Base-by-base conservation (phyloP, 331 rosid genomes). In the Malus hybrid region DNA sequence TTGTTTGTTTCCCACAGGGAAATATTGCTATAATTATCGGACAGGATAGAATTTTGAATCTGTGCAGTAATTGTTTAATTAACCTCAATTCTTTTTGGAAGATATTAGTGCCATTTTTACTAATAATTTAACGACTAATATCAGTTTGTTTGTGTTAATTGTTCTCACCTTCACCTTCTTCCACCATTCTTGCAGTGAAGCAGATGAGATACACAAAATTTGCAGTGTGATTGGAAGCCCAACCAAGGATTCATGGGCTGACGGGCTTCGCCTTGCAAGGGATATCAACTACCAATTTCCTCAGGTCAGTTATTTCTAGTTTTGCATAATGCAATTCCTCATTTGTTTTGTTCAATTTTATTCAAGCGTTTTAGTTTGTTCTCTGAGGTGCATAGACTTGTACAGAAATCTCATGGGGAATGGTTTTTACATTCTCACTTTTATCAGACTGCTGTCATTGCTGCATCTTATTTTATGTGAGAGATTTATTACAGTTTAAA, bases 211-310 rank as follows among this genome's bases (percentile, higher is more conserved):
- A 71, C 87, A 83, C 85, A 95, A 95, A 88, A 92, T 95, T 69
- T 95, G 99, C 75, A 83, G 91, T 78, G 93, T 95, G 70, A 87
- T 92, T 11, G 97, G 99, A 85, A 92, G 80, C 76, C 99, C 99
- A 74, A 95, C 88, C 22, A 76, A 64, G 71, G 93, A 87, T 67
- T 83, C 93, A 55, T 95, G 99, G 99, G 84, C 91, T 31, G 97
- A 80, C 64, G 99, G 99, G 61, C 88, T 92, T 73, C 82, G 36
- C 77, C 96, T 95, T 75, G 99, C 99, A 33, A 90, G 89, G 83
- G 91, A 92, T 76, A 92, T 95, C 68, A 90, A 89, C 77, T 95
- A 87, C 81, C 96, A 92, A 73, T 95, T 89, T 69, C 97, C 99
- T 20, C 96, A 86, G 93, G 99, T 92, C 32, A 62, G 88, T 50